phyloP scores from a whole-genome alignment of 805 yeast species.

The Sugiyamaella americana region DNA sequence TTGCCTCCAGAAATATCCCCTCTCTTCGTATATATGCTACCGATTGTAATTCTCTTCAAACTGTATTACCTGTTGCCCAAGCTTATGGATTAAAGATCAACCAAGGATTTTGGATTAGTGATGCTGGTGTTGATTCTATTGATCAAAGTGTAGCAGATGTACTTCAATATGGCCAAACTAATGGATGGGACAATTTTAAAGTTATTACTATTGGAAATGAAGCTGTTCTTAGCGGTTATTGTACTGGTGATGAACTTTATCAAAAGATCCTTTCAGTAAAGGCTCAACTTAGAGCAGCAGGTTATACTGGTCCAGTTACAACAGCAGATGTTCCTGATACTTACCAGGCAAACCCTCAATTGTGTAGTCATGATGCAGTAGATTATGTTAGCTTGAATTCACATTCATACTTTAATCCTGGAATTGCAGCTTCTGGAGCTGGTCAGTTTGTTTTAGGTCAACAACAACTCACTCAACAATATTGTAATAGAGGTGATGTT shows the following conservation, averaged over 20 bases:
- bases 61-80: constrained; percentile 56
- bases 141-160: constrained; percentile 52
- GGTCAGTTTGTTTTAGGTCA: constrained; percentile 69
- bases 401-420: constrained; percentile 71
- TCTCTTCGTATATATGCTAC: constrained; percentile 77
- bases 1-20: constrained; percentile 54
- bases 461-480: constrained; percentile 43
- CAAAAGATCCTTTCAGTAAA: constrained; percentile 62
- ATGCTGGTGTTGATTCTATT: constrained; percentile 61
- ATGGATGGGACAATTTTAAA: constrained; percentile 70
- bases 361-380: constrained; percentile 63
- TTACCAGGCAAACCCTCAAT: constrained; percentile 53
- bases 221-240: constrained; percentile 62
- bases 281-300: constrained; percentile 52
- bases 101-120: constrained; percentile 81
- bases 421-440: constrained; percentile 55
- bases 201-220: constrained; percentile 84
- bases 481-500: constrained; percentile 52
- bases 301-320: constrained; percentile 69
- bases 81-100: constrained; percentile 62
- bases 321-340: constrained; percentile 89
- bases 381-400: constrained; percentile 85
- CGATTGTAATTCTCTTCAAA: constrained; percentile 67
- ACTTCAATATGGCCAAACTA: constrained; percentile 44
- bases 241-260: constrained; percentile 56